Evolutionary conservation across 2,329 filamentous ascomycete species (phyloP).

Genomic region (Metarhizium robertsii): DNA sequence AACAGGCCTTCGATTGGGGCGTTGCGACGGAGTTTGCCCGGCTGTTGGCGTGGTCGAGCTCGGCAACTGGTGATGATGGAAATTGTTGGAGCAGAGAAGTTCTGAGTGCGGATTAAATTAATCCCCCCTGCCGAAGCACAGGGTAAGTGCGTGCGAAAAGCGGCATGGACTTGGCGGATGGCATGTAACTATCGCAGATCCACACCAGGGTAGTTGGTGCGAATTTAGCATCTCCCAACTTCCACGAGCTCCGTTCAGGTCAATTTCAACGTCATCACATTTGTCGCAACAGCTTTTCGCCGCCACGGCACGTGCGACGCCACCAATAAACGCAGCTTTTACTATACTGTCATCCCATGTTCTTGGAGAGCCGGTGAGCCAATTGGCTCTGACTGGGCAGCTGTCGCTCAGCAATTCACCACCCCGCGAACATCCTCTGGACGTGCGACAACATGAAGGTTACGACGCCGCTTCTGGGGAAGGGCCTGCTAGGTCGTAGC

Average conservation of each 20-base stretch:
- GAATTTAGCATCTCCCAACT: neutral
- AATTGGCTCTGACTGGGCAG: conserved; percentile 14
- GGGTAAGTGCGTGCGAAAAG: neutral
- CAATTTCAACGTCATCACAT: neutral
- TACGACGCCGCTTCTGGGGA: conserved; percentile 32
- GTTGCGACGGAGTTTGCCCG: neutral
- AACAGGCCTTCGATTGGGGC: neutral
- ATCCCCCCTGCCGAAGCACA: conserved; percentile 2
- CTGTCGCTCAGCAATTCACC: neutral
- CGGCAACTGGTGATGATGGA: conserved; percentile 1
- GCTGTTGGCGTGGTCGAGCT: neutral
- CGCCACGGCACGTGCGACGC: neutral
- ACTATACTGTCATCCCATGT: conserved; percentile 10
- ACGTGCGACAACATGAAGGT: conserved; percentile 34
- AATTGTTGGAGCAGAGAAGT: conserved; percentile 2
- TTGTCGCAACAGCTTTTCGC: neutral
- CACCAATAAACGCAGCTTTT: neutral
- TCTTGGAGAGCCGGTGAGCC: conserved; percentile 17
- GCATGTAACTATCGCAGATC: neutral
- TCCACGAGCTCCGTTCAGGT: neutral
- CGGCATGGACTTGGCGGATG: neutral
- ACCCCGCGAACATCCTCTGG: neutral
- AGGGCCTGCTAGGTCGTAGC: conserved; percentile 49
- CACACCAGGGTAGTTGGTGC: neutral
- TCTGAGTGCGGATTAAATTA: conserved; percentile 6